Conservation (phyloP, 2,329 filamentous ascomycete species). For the Fusarium tuaranense region DNA sequence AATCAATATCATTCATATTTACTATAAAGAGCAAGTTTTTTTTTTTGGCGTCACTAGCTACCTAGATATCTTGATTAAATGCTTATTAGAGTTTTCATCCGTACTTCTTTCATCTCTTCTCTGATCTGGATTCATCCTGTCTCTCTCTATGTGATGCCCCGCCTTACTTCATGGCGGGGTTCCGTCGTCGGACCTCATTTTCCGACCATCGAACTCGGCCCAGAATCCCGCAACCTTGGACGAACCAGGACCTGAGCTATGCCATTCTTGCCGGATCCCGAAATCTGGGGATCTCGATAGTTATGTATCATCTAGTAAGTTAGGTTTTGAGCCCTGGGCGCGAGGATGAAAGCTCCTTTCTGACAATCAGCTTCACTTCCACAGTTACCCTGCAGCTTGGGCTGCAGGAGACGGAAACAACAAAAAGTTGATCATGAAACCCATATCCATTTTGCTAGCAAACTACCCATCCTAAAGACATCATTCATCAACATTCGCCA, state of each 20-base stretch:
- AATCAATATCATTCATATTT: background rate
- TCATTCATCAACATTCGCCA: conserved; percentile 22
- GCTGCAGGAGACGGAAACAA: background rate
- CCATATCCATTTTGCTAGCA: conserved; percentile 8
- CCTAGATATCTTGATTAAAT: too few species aligned
- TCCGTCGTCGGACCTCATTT: background rate
- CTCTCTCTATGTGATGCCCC: background rate
- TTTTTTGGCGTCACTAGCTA: too few species aligned
- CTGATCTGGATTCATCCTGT: background rate
- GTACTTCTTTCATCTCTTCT: background rate
- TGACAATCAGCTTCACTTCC: background rate
- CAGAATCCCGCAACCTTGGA: background rate
- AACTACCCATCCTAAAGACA: conserved; percentile 1
- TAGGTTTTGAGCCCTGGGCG: too few species aligned
- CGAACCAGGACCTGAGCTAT: background rate
- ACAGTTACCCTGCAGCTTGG: background rate
- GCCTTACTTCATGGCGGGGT: background rate
- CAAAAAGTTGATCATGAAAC: background rate
- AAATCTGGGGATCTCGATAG: background rate
- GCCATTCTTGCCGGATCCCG: background rate
- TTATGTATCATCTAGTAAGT: background rate
- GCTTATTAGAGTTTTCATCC: background rate
- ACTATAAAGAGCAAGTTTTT: too few species aligned
- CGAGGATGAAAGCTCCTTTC: background rate
- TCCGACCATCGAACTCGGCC: background rate